Base-by-base conservation (phyloP, 345 rosid genomes). In the Dipteronia sinensis region DNA sequence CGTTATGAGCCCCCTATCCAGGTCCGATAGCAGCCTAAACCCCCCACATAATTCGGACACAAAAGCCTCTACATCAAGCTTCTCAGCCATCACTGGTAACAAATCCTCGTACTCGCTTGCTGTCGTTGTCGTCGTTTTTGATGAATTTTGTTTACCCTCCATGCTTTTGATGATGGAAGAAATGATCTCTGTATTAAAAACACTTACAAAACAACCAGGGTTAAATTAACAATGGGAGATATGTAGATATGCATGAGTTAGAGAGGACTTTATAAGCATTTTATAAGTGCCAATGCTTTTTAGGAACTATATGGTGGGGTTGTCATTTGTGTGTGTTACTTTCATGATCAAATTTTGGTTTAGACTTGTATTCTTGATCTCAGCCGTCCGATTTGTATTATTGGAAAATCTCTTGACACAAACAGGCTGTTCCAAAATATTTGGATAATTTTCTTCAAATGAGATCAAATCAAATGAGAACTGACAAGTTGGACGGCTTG, bases 51-150 rank as follows among this genome's bases (percentile, higher is more conserved):
- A 42, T 79, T 95, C 98, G 0, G 90, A 80, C 65, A 95, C 95
- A 31, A 95, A 95, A 29, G 83, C 80, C 83, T 95, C 92, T 0
- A 86, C 93, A 47, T 90, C 92, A 9, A 95, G 90, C 89, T 92
- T 95, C 77, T 93, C 97, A 0, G 98, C 98, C 99, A 95, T 95
- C 55, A 92, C 80, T 0, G 93, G 97, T 23, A 95, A 82, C 86
- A 92, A 82, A 76, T 93, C 98, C 78, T 93, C 88, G 40, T 85
- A 93, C 79, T 78, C 84, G 13, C 78, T 66, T 27, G 71, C 75
- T 29, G 61, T 79, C 11, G 72, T 44, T 13, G 31, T 2, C 31
- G 3, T 34, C 38, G 68, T 13, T 72, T 59, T 79, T 9, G 34
- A 63, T 47, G 70, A 74, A 1, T 0, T 15, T 7, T 55, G 69